Evolutionary conservation across 2,329 filamentous ascomycete species (phyloP).

Genomic region (Botrytis fragariae): DNA sequence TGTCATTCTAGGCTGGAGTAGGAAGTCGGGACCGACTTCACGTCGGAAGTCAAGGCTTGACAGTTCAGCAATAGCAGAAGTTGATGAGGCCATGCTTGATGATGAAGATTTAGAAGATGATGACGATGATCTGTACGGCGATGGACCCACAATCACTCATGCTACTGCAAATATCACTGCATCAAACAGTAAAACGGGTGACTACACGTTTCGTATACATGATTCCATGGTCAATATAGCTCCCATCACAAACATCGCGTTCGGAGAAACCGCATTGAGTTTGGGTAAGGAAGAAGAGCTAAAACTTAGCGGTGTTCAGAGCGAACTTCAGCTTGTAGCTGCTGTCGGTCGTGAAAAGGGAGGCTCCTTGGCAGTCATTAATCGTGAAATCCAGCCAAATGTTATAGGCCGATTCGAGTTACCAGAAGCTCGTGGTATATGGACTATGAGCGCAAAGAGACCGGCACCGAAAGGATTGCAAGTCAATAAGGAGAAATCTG

Average conservation of each 20-base stretch:
- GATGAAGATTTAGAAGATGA: slow-evolving; percentile 53
- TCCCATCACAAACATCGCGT: slow-evolving; percentile 71
- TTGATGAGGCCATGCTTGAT: slow-evolving; percentile 54
- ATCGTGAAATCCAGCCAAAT: slow-evolving; percentile 72
- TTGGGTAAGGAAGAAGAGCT: slow-evolving; percentile 47
- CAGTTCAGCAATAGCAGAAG: slow-evolving; percentile 42
- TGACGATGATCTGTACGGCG: slow-evolving; percentile 61
- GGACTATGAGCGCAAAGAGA: slow-evolving; percentile 73
- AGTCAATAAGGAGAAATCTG: slow-evolving; percentile 46
- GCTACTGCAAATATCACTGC: slow-evolving; percentile 39
- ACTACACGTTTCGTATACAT: slow-evolving; percentile 72
- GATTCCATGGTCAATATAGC: slow-evolving; percentile 76
- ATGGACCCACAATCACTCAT: slow-evolving; percentile 47
- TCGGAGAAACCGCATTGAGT: slow-evolving; percentile 56
- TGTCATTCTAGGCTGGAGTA: slow-evolving; percentile 74
- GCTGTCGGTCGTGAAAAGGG: slow-evolving; percentile 63
- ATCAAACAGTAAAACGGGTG: slow-evolving; percentile 51
- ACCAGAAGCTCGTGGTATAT: slow-evolving; percentile 71
- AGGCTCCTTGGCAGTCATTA: slow-evolving; percentile 72
- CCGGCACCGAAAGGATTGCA: slow-evolving; percentile 60
- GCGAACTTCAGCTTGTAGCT: slow-evolving; percentile 58
- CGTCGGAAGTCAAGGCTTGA: slow-evolving; percentile 64
- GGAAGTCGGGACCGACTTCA: slow-evolving; percentile 58
- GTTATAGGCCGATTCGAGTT: slow-evolving; percentile 69
- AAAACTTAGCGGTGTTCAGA: slow-evolving; percentile 48